Evolutionary conservation across 495 filamentous ascomycete genomes (phyloP), one percentile per base, ranked within the genome.

Genomic region (Hypoxylon lenormandii): DNA sequence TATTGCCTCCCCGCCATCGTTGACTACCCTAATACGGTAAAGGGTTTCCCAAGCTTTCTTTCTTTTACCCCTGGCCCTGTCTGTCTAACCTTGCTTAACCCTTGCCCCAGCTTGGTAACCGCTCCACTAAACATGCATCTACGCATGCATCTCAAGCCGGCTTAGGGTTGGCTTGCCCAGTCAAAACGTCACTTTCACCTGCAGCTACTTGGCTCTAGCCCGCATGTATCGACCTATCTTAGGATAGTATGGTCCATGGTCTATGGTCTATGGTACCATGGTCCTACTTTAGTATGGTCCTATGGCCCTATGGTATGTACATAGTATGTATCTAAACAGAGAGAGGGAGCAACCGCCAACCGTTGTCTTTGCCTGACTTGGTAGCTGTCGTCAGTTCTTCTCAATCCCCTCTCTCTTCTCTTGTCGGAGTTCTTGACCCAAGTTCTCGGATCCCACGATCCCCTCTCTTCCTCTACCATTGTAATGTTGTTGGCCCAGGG

Each of bases 171-270:
- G 49, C 40, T 7, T 66, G 38, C 52, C 62, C 61, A 66, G 68
- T 66, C 53, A 71, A 71, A 71, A 71, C 68, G 68, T 71, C 68
- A 71, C 62, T 66, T 63, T 58, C 40, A 13, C 50, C 62, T 62
- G 56, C 56, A 71, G 46, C 58, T 62, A 49, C 68, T 66, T 66
- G 22, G 47, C 46, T 54, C 57, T 57, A 62, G 28, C 57, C 62
- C 51, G 23, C 28, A 45, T 43, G 28, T 26, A 26, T 26, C 23
- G 23, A 26, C 23, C 23, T 26, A 26, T 26, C 23, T 26, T 26
- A 26, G 23, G 23, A n/a, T n/a, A n/a, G n/a, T 5, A 26, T 26
- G 23, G 23, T 26, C 23, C 5, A 26, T 26, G 23, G 23, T 46
- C 53, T n/a, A n/a, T n/a, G n/a, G n/a, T n/a, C 53, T 59, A 40